Conservation (phyloP, 1,284 basidiomycete genomes). For the Trametes sp. region DNA sequence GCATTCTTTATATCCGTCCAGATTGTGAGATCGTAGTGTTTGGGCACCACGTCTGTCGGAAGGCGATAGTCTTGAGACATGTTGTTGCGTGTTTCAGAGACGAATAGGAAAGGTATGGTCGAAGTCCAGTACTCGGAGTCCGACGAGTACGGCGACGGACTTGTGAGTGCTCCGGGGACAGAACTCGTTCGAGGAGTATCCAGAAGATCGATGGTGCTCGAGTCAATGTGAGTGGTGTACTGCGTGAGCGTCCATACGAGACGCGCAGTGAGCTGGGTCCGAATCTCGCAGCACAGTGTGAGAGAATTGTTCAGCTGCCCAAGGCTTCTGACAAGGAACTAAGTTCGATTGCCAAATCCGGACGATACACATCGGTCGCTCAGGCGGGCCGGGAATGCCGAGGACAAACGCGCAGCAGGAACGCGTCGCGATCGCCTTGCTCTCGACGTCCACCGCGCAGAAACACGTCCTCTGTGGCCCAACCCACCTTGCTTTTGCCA, state of each 20-base stretch:
- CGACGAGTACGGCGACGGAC: not conserved
- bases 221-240: not conserved
- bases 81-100: too few species aligned
- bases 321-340: not conserved
- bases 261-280: too few species aligned
- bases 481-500: not conserved
- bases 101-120: too few species aligned
- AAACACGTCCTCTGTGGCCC: not conserved
- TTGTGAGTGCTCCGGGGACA: too few species aligned
- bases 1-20: constrained; percentile 83
- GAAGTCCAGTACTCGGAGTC: too few species aligned
- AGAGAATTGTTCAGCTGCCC: not conserved
- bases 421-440: not conserved
- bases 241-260: too few species aligned
- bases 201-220: too few species aligned
- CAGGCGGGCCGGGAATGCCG: not conserved
- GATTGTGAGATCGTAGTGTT: constrained; percentile 86
- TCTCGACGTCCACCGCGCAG: not conserved
- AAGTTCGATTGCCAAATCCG: not conserved
- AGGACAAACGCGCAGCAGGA: too few species aligned
- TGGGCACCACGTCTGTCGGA: constrained; percentile 75
- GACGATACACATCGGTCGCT: not conserved
- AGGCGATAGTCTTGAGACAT: constrained; percentile 65
- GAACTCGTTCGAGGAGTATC: too few species aligned
- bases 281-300: too few species aligned